A percentile compares a stretch with the other conserved stretches of the same genome.
These are phyloP conservation scores for Pyrrhoderma lamaoense DNA, from an alignment of 1,284 basidiomycete genomes.

Conservation along the genomic window DNA sequence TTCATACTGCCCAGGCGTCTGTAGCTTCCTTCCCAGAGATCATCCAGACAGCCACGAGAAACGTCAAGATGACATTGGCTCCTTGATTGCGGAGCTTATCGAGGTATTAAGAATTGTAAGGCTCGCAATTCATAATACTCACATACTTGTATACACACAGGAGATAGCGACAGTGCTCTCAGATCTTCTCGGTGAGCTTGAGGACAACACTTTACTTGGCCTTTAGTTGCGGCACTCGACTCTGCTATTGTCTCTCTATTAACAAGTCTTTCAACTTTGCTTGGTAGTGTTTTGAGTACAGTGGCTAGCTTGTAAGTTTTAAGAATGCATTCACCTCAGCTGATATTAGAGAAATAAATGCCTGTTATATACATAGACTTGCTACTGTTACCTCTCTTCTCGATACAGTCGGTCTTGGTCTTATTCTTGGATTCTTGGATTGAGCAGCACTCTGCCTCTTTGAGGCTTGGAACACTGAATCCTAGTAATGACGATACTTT, in stretches of 20 bases:
- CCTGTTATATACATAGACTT: constrained; percentile 18
- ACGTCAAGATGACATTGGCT: constrained; percentile 26
- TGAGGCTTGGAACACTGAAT: too few species aligned
- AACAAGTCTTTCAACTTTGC: constrained; percentile 16
- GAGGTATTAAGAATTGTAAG: background rate
- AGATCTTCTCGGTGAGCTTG: constrained; percentile 6
- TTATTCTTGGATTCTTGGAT: constrained; percentile 25
- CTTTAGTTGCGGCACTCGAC: constrained; percentile 18
- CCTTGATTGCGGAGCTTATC: constrained; percentile 24
- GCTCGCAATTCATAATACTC: background rate
- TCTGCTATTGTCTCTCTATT: constrained; percentile 17
- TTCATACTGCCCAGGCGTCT: constrained; percentile 23
- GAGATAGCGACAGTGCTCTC: constrained; percentile 3
- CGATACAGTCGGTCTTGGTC: constrained; percentile 21
- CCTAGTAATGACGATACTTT: too few species aligned
- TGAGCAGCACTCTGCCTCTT: constrained; percentile 1
- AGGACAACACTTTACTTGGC: constrained; percentile 13
- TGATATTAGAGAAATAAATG: background rate
- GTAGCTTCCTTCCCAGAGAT: constrained; percentile 21
- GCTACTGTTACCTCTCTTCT: constrained; percentile 23
- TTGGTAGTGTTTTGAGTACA: constrained; percentile 18
- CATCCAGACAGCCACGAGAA: constrained; percentile 17
- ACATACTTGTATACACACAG: constrained; percentile 1
- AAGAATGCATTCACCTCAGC: background rate
- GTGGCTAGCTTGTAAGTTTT: constrained; percentile 24